phyloP scores from a whole-genome alignment of 257 asterid species.

The Penstemon barbatus region DNA sequence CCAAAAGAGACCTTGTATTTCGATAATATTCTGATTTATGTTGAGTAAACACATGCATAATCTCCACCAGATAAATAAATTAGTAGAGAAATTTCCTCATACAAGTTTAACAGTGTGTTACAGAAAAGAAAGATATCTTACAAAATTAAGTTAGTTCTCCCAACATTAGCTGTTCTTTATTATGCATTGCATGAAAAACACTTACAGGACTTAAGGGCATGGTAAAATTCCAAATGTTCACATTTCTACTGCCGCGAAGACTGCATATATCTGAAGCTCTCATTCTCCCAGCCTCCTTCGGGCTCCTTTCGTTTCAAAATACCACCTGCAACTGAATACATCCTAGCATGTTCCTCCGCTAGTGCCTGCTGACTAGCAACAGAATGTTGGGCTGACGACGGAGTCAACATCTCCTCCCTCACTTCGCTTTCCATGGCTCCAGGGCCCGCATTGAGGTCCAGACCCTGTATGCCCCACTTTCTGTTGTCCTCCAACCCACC shows the following conservation, averaged over 20 bases:
- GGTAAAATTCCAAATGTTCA: not conserved
- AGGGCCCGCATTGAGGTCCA: slow-evolving; percentile 76
- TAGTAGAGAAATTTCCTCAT: too few species aligned
- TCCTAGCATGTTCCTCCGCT: slow-evolving; percentile 57
- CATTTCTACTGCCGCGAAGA: slow-evolving; percentile 52
- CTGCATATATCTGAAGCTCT: slow-evolving; percentile 56
- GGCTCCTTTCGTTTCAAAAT: slow-evolving; percentile 63
- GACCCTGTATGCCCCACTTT: slow-evolving; percentile 62
- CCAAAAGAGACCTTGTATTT: too few species aligned
- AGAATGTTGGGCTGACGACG: slow-evolving; percentile 42
- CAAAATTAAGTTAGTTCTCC: slow-evolving; percentile 21
- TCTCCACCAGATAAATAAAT: too few species aligned
- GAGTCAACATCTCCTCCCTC: slow-evolving; percentile 42
- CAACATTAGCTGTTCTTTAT: slow-evolving; percentile 11
- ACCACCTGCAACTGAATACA: slow-evolving; percentile 42
- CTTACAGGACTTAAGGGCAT: slow-evolving; percentile 18
- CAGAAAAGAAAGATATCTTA: not conserved
- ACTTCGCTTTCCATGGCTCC: slow-evolving; percentile 51
- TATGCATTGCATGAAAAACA: slow-evolving; percentile 23
- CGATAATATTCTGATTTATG: too few species aligned
- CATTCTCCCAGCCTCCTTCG: slow-evolving; percentile 63
- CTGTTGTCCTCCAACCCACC: slow-evolving; percentile 45
- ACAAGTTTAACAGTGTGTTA: too few species aligned
- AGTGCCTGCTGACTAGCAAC: slow-evolving; percentile 49
- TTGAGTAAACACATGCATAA: too few species aligned